Percentiles rank a stretch among this genome's conserved stretches.
These are phyloP conservation scores for Hondaea fermentalgiana DNA, from an alignment of 108 stramenopile genomes.

Conservation along the genomic window DNA sequence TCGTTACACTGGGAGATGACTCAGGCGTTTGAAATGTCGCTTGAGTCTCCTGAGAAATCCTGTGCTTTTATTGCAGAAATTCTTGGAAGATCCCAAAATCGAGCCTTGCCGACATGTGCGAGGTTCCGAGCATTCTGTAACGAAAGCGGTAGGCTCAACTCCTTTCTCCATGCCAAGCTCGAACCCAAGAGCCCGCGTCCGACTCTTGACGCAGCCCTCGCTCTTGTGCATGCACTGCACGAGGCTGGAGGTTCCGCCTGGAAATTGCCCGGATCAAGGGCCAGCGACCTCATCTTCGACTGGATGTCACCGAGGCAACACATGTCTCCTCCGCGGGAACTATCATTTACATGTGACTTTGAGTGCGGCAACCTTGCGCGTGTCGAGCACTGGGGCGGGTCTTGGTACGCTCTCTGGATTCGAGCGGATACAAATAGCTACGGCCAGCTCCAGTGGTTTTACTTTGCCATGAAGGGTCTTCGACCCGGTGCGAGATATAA, in stretches of 20 bases:
- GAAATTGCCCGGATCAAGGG: no score
- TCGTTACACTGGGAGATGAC: background rate
- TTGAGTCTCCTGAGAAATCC: background rate
- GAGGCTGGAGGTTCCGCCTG: no score
- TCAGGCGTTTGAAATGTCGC: background rate
- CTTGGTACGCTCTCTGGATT: slow-evolving; percentile 47
- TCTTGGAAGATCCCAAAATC: no score
- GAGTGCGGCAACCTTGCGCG: background rate
- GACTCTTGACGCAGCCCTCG: background rate
- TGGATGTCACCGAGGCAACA: no score
- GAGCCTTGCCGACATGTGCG: no score
- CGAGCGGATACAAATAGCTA: slow-evolving; percentile 43
- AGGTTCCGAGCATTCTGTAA: no score
- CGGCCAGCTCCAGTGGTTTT: slow-evolving; percentile 52
- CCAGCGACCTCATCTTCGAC: no score
- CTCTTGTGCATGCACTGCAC: background rate
- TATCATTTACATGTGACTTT: background rate
- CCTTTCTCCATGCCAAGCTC: background rate
- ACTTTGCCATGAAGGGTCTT: slow-evolving; percentile 46
- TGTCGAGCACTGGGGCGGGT: background rate
- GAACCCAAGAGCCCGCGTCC: background rate
- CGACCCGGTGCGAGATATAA: slow-evolving; percentile 22
- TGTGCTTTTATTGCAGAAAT: no score
- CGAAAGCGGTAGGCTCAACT: no score
- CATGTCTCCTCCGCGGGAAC: no score